Conservation (phyloP, 1,284 basidiomycete species). For the Microbotryum silenes-acaulis region DNA sequence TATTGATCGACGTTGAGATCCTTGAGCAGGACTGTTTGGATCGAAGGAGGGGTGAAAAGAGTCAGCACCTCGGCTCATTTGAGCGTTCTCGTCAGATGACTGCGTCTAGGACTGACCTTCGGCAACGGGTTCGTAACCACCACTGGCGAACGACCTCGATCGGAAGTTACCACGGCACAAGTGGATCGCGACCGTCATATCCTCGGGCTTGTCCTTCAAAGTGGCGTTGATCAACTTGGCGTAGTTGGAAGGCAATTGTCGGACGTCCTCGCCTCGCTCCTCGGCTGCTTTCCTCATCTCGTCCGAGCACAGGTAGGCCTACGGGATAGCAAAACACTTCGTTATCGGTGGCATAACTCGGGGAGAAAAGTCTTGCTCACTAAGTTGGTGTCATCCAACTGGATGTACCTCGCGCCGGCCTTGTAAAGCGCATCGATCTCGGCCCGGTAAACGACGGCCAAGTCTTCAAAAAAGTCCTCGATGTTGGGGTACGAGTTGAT, state of each 20-base stretch:
- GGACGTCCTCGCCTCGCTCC: slow-evolving; percentile 48
- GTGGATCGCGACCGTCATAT: slow-evolving; percentile 62
- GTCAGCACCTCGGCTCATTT: slow-evolving; percentile 14
- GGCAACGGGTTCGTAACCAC: slow-evolving; percentile 65
- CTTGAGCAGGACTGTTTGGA: slow-evolving; percentile 2
- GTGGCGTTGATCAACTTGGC: slow-evolving; percentile 61
- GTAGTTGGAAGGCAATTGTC: slow-evolving; percentile 58
- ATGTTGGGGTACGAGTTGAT: slow-evolving; percentile 31
- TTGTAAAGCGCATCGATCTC: slow-evolving; percentile 64
- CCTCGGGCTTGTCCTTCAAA: slow-evolving; percentile 52
- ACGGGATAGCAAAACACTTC: neutral
- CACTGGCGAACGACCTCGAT: slow-evolving; percentile 59
- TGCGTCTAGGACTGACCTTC: neutral
- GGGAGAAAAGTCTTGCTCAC: slow-evolving; percentile 12
- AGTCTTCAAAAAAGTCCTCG: slow-evolving; percentile 36
- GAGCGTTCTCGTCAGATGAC: neutral
- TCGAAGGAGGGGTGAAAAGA: too few species aligned
- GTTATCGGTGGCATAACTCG: neutral
- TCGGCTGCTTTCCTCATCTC: slow-evolving; percentile 37
- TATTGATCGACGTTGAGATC: slow-evolving; percentile 27
- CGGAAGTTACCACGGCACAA: slow-evolving; percentile 73
- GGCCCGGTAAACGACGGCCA: slow-evolving; percentile 55
- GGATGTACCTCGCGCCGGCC: slow-evolving; percentile 52
- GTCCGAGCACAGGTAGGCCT: slow-evolving; percentile 9
- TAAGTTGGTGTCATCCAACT: slow-evolving; percentile 33